Evolutionary conservation across 306 rosid species (phyloP), one percentile per base, ranked within the genome.

Genomic region (Cicer yamashitae): DNA sequence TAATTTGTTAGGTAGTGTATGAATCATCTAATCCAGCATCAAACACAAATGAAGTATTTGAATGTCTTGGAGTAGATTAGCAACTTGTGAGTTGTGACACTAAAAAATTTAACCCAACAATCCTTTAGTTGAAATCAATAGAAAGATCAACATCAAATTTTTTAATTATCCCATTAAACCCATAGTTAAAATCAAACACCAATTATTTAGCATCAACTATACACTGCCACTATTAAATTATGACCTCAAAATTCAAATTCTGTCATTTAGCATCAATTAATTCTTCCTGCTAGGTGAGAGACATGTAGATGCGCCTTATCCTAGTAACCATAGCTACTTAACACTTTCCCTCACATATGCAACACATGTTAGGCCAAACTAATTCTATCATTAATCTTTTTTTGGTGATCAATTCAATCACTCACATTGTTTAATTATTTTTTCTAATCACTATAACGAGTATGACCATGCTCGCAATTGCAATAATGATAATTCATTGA

Each of bases 21-120:
- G 40, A 62, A 39, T 38, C 69, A 62, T 62, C 48, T 38, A 39
- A 18, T 62, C 46, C 22, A 62, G 48, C 47, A 37, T 14, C 56
- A 8, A 13, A 51, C 20, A 6, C 20, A 7, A 13, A n/a, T 51
- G 56, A 51, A 51, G 20, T 25, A 25, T n/a, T 8, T 0, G 8
- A 18, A 51, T 13, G 20, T 51, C 20, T n/a, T 13, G 6, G 53
- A 51, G 18, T 14, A 51, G 56, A 51, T 51, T n/a, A 51, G 56
- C 56, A 51, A 51, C 56, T 18, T 6, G 9, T 51, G 56, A 51
- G 37, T 30, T 30, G 37, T 30, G 37, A 30, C 15, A 51, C 56
- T 50, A 13, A 5, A 51, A n/a, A 3, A 51, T 51, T 51, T 51
- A n/a, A 7, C n/a, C 56, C 20, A 51, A n/a, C 15, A 51, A 13